Evolutionary conservation across 192 early-diverging fungal species (phyloP), one percentile per base, ranked within the genome.

Genomic region (Coemansia sp.): DNA sequence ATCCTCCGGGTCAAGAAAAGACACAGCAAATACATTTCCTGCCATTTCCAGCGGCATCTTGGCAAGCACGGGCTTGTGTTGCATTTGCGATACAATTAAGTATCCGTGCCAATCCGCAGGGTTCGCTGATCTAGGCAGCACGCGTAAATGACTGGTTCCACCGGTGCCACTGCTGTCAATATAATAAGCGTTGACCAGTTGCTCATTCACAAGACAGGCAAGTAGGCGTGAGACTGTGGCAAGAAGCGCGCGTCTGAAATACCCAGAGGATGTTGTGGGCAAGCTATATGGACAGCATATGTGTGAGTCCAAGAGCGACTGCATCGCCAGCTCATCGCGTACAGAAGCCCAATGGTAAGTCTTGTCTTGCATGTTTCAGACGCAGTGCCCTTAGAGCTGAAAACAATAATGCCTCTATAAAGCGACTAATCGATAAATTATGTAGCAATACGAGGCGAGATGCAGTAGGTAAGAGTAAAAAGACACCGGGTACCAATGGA

Each of bases 151-250:
- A 23, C 66, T 57, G 27, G 27, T 50, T 30, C n/a, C 53, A 7
- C 56, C 60, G 25, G 70, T 54, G 24, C 56, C 36, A 68, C 78
- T 64, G 32, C 64, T 29, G 29, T 66, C 71, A 11, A 83, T 63
- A 57, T 79, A 83, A 68, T 68, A 68, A 23, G 84, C 83, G 23
- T 70, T 52, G 8, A 82, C 83, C 10, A 89, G 72, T 4, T 55
- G 42, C 71, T 89, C 88, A 39, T 83, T 87, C 23, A 84, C 82
- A 5, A 87, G 64, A 33, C 87, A 88, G 5, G 80, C 55, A 21
- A 88, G 61, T 5, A 88, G 71, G n/a, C 88, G 82, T 9, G 87
- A 86, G 7, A 71, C 63, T 1, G 84, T 85, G 57, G 87, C 86
- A 64, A 85, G 83, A 30, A 72, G 57, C 5, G 82, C 70, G n/a